Evolutionary conservation across 371 early-diverging fungal genomes (phyloP).

Genomic region (Syncephalastrum contaminatum): DNA sequence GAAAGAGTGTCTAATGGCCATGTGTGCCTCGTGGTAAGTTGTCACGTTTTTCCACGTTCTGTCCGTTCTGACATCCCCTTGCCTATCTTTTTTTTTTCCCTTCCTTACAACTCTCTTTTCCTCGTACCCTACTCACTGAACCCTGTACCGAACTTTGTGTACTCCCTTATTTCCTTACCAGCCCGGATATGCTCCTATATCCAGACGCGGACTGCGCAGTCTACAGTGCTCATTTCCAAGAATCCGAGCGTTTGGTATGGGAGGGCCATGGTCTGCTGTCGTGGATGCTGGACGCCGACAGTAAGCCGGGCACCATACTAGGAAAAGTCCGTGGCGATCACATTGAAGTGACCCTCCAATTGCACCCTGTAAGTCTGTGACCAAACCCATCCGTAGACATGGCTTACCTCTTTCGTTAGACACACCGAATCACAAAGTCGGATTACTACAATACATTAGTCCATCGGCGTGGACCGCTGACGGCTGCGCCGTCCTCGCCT

Average conservation of each 20-base stretch:
- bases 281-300: conserved; percentile 39
- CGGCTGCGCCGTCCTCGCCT: conserved; percentile 9
- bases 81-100: not conserved
- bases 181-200: conserved; percentile 44
- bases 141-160: conserved; percentile 1
- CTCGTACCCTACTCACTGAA: conserved; percentile 16
- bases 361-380: conserved; percentile 40
- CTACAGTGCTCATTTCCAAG: conserved; percentile 43
- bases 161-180: not conserved
- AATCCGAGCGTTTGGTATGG: conserved; percentile 35
- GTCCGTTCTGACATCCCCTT: too few species aligned
- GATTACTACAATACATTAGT: conserved; percentile 20
- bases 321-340: conserved; percentile 22
- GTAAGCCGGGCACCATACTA: conserved; percentile 8
- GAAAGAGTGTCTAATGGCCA: conserved; percentile 36
- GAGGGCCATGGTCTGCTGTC: conserved; percentile 49
- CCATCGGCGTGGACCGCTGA: conserved; percentile 20
- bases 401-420: conserved; percentile 9
- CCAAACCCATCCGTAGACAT: not conserved
- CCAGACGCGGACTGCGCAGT: conserved; percentile 44
- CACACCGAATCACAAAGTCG: conserved; percentile 17
- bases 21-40: conserved; percentile 44
- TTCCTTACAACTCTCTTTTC: conserved; percentile 1
- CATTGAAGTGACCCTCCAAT: conserved; percentile 27
- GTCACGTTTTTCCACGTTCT: not conserved